Conservation (phyloP, 140 eudicot genomes). For the Anethum foeniculum region DNA sequence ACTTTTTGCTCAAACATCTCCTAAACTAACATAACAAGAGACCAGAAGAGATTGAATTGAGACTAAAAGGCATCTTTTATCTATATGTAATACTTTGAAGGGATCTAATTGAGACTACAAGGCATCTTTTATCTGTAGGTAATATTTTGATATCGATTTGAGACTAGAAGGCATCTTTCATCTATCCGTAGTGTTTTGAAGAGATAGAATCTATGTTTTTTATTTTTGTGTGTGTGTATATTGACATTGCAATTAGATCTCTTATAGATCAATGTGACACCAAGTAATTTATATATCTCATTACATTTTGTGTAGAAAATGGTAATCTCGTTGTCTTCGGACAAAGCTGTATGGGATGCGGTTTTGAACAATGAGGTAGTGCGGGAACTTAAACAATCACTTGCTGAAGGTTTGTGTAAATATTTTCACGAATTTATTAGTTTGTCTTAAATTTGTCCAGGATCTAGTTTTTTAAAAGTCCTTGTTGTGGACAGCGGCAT, state of each 20-base stretch:
- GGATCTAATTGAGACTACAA: neutral
- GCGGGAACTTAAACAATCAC: slow-evolving; percentile 51
- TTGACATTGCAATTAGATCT: neutral
- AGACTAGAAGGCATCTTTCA: neutral
- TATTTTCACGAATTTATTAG: neutral
- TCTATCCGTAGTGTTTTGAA: neutral
- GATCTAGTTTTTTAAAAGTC: neutral
- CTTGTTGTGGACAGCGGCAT: neutral
- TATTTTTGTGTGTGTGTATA: too few relatives aligned
- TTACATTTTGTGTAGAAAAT: slow-evolving; percentile 40
- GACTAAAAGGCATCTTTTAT: neutral
- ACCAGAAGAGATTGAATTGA: neutral
- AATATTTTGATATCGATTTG: neutral
- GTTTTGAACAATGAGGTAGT: slow-evolving; percentile 82
- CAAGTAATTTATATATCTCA: neutral
- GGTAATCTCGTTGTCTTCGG: slow-evolving; percentile 77
- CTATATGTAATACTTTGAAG: neutral
- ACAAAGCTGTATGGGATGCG: slow-evolving; percentile 82
- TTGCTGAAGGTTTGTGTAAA: slow-evolving; percentile 39
- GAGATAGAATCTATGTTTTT: neutral
- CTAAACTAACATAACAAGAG: neutral
- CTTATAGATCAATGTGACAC: neutral
- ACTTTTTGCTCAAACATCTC: neutral
- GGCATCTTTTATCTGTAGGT: neutral
- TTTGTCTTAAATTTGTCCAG: neutral